Percentiles rank a stretch among this genome's conserved stretches.
phyloP scores from a whole-genome alignment of 73 alveolate species.

The Tetrahymena thermophila region DNA sequence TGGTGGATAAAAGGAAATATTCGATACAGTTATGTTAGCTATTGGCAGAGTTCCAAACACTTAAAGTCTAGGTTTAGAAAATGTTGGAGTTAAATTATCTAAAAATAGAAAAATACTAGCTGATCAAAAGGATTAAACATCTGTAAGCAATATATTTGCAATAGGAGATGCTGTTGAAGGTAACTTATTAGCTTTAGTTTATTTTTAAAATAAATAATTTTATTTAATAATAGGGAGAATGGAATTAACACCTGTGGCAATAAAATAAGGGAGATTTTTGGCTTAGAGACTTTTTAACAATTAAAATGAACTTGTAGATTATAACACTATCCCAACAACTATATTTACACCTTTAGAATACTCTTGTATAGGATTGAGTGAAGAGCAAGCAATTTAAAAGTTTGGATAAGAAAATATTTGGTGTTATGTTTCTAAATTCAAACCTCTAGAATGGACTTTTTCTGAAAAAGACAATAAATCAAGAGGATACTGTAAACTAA shows the following conservation, averaged over 20 bases:
- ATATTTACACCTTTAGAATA: conserved; percentile 97
- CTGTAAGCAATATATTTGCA: conserved; percentile 86
- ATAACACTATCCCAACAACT: conserved; percentile 93
- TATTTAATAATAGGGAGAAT: conserved; percentile 57
- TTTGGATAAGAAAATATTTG: conserved; percentile 76
- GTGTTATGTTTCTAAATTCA: conserved; percentile 83
- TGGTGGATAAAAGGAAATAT: conserved; percentile 59
- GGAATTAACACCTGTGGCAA: conserved; percentile 98
- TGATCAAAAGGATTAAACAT: conserved; percentile 77
- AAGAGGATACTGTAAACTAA: conserved; percentile 17
- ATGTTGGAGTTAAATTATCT: conserved; percentile 71
- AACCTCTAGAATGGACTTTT: conserved; percentile 95
- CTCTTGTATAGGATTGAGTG: conserved; percentile 88
- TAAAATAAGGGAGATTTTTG: conserved; percentile 89
- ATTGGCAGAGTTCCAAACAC: conserved; percentile 91
- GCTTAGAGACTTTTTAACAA: conserved; percentile 84
- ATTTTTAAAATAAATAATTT: neutral
- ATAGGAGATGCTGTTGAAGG: conserved; percentile 94
- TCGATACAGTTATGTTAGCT: conserved; percentile 89
- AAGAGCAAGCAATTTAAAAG: conserved; percentile 75
- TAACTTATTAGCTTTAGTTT: neutral
- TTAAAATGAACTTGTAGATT: conserved; percentile 77
- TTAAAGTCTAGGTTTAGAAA: conserved; percentile 58
- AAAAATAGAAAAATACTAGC: conserved; percentile 69
- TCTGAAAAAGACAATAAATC: conserved; percentile 54